Base-by-base conservation (phyloP, 495 filamentous ascomycete genomes). In the Hypomontagnella submonticulosa region DNA sequence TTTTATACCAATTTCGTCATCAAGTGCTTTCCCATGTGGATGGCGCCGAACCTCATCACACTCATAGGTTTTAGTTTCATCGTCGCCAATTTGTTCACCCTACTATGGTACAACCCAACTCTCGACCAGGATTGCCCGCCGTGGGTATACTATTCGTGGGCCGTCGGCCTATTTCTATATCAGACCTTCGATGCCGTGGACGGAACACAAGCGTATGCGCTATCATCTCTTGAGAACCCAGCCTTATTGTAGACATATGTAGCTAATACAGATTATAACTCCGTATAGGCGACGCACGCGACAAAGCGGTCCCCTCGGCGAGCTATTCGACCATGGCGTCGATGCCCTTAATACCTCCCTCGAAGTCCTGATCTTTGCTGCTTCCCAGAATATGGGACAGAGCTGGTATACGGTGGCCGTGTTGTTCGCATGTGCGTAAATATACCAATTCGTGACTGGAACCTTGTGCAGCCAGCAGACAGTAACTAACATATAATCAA, bases 161-260 rank as follows among this genome's bases (percentile, higher is more conserved):
- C 96, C 16, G 78, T 90, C 44, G 95, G 95, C 1, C 77, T 99
- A 66, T 97, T 97, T 74, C 77, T 99, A 33, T 99, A 99, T 73
- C 95, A 99, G 83, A 99, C 95, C 0, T 97, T 98, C 76, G 95
- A 99, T 78, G 95, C 94, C 4, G 91, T 97, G 50, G 95, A 99
- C 79, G 95, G 95, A 41, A 86, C 91, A 34, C 95, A 99, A 74
- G 95, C 95, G 85, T 91, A 85, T 50, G 89, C 82, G 13, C 48
- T 15, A 57, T 15, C 3, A 20, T 13, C 32, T 54, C 7, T 18
- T 37, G n/a, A n/a, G n/a, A n/a, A n/a, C n/a, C n/a, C n/a, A 27
- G 23, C 3, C 19, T 8, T 44, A 11, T 10, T 15, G 38, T 13
- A 34, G 19, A 42, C 42, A 40, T 7, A 23, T 54, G 18, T 16